phyloP scores from a whole-genome alignment of 169 alveolate genomes.

The Eimeria sp. region DNA sequence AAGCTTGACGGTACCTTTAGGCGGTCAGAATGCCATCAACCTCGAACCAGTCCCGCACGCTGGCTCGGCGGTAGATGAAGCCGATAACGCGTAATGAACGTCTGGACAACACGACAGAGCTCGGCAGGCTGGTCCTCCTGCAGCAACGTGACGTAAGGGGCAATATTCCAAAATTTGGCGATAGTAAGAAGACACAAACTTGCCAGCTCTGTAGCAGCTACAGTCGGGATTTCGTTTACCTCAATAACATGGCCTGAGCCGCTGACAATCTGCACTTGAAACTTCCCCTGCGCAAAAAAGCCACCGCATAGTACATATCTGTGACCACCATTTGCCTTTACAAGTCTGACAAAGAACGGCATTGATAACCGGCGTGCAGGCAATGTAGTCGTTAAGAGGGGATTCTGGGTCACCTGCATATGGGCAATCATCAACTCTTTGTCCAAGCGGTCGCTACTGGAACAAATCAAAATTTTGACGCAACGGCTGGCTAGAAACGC shows the following conservation, averaged over 20 bases:
- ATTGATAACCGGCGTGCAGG: neutral
- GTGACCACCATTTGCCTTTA: neutral
- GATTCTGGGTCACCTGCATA: slow-evolving; percentile 85
- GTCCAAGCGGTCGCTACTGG: slow-evolving; percentile 95
- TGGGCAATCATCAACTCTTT: slow-evolving; percentile 94
- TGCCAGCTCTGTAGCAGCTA: neutral
- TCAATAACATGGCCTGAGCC: slow-evolving; percentile 93
- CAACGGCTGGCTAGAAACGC: slow-evolving; percentile 88
- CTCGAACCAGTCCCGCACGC: slow-evolving; percentile 66
- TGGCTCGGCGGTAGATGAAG: slow-evolving; percentile 76
- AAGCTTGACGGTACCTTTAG: neutral
- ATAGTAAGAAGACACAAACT: neutral
- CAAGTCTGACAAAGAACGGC: neutral
- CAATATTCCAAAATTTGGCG: neutral
- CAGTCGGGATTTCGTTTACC: slow-evolving; percentile 70
- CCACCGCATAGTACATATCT: neutral
- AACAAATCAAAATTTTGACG: slow-evolving; percentile 90
- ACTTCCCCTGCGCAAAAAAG: slow-evolving; percentile 89
- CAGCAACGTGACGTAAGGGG: neutral
- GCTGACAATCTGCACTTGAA: slow-evolving; percentile 90
- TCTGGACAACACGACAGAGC: slow-evolving; percentile 72
- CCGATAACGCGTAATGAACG: slow-evolving; percentile 69
- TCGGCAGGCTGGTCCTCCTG: slow-evolving; percentile 83
- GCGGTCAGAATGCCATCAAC: neutral
- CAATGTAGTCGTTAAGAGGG: neutral